Evolutionary conservation across 768 basidiomycete genomes (phyloP), one percentile per base, ranked within the genome.

Genomic region (Termitomyces sp.): DNA sequence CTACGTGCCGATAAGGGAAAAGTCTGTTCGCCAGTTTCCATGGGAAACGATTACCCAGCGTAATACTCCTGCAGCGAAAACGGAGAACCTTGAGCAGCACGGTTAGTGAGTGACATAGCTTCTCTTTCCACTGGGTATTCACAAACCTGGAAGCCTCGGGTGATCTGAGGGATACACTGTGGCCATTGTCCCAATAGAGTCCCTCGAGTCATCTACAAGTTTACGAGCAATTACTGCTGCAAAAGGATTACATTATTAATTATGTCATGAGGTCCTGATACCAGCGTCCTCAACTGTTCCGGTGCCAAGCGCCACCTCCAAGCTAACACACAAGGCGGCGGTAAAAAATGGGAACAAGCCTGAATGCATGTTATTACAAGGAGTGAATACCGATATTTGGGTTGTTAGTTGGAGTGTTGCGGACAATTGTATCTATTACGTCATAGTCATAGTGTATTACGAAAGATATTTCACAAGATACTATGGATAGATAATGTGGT

Each of bases 261-360:
- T 30, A 30, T 30, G 4, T 11, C 23, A 45, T 28, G 23, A 2
- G 23, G 23, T 23, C 23, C 23, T 23, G 30, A 46, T 23, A 79
- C 80, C 80, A 67, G 78, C 78, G 65, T 81, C 79, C 38, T 77
- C 60, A 1, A 80, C 75, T 1, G 77, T 78, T 64, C 80, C 80
- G 28, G 57, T 52, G 6, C 70, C 66, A 45, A 50, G 21, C n/a
- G 47, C 60, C 30, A 14, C 41, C 33, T 50, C 15, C n/a, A 44
- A 28, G 19, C 52, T 15, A 38, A 17, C 1, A 17, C 30, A 23
- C 42, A 55, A 37, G 12, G 38, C 11, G 1, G 17, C 38, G 42
- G n/a, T 14, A 15, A 23, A 50, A 5, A 41, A 33, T 23, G 23
- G 12, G 12, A 44, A 23, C 23, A 12, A 23, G 21, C 43, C 9